Conservation (phyloP, 139 green algal genomes). For the Coelastrella sp. region DNA sequence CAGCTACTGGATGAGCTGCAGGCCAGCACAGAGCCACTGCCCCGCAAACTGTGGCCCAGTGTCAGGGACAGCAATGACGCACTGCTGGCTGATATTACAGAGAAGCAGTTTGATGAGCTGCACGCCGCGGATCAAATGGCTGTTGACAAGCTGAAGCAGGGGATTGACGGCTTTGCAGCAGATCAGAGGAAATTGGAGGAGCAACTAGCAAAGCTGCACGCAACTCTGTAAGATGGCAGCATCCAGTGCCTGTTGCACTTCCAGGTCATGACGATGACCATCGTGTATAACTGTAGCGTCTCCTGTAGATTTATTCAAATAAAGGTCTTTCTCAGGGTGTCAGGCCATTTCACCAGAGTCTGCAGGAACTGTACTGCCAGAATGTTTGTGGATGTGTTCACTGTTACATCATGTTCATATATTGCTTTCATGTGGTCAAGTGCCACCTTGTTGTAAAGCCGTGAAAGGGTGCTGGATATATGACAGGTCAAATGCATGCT, state of each 20-base stretch:
- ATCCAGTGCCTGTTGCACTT: background rate
- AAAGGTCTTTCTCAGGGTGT: too few species aligned
- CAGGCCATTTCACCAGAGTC: too few species aligned
- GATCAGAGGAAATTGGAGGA: constrained; percentile 77
- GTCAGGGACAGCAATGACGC: constrained; percentile 24
- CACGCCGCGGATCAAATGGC: constrained; percentile 85
- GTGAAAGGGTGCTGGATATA: too few species aligned
- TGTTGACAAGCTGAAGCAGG: constrained; percentile 86
- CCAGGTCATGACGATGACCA: background rate
- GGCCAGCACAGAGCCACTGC: constrained; percentile 70
- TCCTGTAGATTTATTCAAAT: too few species aligned
- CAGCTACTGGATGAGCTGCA: constrained; percentile 86
- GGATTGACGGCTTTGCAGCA: constrained; percentile 81
- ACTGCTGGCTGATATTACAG: constrained; percentile 36
- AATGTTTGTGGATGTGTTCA: too few species aligned
- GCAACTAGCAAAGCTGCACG: constrained; percentile 58
- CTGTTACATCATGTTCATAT: too few species aligned
- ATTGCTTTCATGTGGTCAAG: too few species aligned
- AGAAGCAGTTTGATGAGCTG: constrained; percentile 71
- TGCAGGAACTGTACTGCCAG: too few species aligned
- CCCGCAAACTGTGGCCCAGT: constrained; percentile 75
- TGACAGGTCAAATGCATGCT: too few species aligned
- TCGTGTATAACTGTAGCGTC: too few species aligned
- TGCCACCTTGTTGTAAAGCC: too few species aligned
- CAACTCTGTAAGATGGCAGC: background rate